These are phyloP conservation scores for Solanum sparsipilum DNA, from an alignment of 257 asterid species.

Conservation along the genomic window DNA sequence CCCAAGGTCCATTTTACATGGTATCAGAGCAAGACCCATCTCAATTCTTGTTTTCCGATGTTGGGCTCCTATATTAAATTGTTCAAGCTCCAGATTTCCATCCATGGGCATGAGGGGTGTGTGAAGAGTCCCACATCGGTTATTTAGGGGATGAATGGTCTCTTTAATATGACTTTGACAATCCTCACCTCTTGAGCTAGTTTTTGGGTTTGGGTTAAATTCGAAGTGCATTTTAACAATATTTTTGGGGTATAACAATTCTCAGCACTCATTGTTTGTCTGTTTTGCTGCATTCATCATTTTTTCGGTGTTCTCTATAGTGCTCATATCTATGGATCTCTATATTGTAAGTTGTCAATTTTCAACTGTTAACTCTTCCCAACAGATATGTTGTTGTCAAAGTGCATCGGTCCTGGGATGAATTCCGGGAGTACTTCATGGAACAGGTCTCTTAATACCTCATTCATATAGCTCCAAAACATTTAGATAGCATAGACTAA, in stretches of 20 bases:
- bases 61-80: neutral
- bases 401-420: constrained; percentile 82
- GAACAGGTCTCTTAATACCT: constrained; percentile 45
- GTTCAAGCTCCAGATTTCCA: neutral
- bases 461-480: neutral
- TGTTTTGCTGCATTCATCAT: neutral
- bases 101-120: neutral
- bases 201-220: neutral
- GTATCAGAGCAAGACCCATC: neutral
- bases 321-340: neutral
- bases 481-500: neutral
- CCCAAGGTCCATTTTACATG: neutral
- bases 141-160: neutral
- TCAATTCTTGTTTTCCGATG: neutral
- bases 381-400: constrained; percentile 80
- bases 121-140: neutral
- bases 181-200: neutral
- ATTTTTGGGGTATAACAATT: neutral
- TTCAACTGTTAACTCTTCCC: constrained; percentile 32
- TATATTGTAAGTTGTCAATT: neutral
- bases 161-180: neutral
- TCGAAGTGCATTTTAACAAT: neutral
- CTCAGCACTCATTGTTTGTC: neutral
- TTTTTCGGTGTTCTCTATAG: neutral
- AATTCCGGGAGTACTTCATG: constrained; percentile 66